Evolutionary conservation across 441 rosid genomes (phyloP).

Genomic region (Eruca vesicaria): DNA sequence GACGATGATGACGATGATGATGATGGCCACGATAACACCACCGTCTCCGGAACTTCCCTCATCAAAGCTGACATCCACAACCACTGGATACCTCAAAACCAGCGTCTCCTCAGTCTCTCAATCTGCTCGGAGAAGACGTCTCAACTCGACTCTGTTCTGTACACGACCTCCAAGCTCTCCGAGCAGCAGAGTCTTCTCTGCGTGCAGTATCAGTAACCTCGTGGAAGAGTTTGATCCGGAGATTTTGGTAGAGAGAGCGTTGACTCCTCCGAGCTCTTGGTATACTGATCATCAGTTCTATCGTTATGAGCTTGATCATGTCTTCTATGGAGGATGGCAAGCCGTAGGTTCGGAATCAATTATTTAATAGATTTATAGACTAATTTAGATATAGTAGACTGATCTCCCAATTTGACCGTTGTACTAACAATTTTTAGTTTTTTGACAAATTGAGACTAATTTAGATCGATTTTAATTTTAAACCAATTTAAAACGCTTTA

Average conservation of each 20-base stretch:
- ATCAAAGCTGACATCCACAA: not conserved
- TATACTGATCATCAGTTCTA: conserved; percentile 60
- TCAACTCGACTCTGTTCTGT: not conserved
- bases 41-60: not conserved
- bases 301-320: conserved; percentile 54
- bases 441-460: too few species aligned
- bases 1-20: not conserved
- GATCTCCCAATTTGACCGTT: too few species aligned
- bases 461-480: too few species aligned
- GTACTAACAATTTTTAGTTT: too few species aligned
- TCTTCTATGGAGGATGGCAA: conserved; percentile 88
- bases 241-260: conserved; percentile 66
- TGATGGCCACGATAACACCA: not conserved
- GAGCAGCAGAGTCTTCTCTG: conserved; percentile 22
- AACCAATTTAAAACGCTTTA: too few species aligned
- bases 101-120: conserved; percentile 8
- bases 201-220: conserved; percentile 27
- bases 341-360: conserved; percentile 58
- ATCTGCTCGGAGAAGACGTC: conserved; percentile 10
- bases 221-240: conserved; percentile 57
- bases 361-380: too few species aligned
- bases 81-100: not conserved
- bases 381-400: not conserved
- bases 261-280: conserved; percentile 86
- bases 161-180: conserved; percentile 2